These are phyloP conservation scores for Macroventuria anomochaeta DNA, from an alignment of 2,329 filamentous ascomycete species.

Conservation along the genomic window DNA sequence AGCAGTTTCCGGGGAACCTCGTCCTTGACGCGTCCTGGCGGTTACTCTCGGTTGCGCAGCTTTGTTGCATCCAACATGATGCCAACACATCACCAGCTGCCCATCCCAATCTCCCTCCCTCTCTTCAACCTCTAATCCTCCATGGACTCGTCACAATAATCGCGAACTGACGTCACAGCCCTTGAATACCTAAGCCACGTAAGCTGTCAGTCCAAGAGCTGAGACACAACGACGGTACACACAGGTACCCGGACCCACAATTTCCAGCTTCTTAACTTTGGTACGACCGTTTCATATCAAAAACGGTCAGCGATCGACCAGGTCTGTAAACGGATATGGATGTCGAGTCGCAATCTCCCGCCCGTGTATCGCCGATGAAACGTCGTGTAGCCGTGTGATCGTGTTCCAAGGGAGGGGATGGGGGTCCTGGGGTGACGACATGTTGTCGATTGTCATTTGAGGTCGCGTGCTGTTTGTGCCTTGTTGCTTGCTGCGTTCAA, in stretches of 20 bases:
- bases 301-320: conserved; percentile 15
- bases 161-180: conserved; percentile 15
- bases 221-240: conserved; percentile 4
- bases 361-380: conserved; percentile 5
- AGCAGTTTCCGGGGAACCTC: conserved; percentile 1
- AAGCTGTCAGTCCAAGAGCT: conserved; percentile 11
- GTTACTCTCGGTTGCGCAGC: not conserved
- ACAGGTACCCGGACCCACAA: conserved; percentile 14
- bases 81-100: conserved; percentile 1
- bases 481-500: not conserved
- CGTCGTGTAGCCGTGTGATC: conserved; percentile 2
- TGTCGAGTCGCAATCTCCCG: conserved; percentile 20
- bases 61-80: not conserved
- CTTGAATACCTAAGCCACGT: conserved; percentile 8
- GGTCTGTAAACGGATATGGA: not conserved
- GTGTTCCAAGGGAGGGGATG: conserved; percentile 1
- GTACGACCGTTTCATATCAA: conserved; percentile 20
- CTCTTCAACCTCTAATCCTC: not conserved
- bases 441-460: conserved; percentile 16
- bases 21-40: not conserved
- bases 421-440: conserved; percentile 8
- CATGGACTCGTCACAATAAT: conserved; percentile 3
- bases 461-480: conserved; percentile 4
- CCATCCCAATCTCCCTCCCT: conserved; percentile 4
- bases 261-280: conserved; percentile 3